These are phyloP conservation scores for Trypanosoma avium DNA, from an alignment of 208 protist genomes.

Conservation along the genomic window DNA sequence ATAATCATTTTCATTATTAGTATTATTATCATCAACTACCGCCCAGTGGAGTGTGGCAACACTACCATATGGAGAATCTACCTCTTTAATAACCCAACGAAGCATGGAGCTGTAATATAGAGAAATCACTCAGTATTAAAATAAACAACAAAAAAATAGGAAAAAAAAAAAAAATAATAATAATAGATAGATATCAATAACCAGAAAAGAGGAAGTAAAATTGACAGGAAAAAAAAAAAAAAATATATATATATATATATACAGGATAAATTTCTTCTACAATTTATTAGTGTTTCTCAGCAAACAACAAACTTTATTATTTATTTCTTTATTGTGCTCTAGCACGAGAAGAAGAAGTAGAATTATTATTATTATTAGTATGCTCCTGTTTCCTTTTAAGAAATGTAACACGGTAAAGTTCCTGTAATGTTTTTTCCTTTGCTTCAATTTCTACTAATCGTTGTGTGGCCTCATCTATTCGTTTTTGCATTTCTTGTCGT, in stretches of 20 bases:
- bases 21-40: conserved; percentile 31
- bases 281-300: conserved; percentile 14
- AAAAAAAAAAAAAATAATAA: conserved; percentile 8
- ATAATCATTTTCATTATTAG: background rate
- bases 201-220: background rate
- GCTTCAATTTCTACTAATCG: conserved; percentile 34
- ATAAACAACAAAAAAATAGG: background rate
- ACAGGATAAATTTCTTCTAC: background rate
- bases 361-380: no score
- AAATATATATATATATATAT: background rate
- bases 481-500: conserved; percentile 37
- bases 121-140: background rate
- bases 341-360: no score
- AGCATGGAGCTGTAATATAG: conserved; percentile 40
- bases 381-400: no score
- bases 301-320: no score
- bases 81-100: conserved; percentile 64
- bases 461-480: conserved; percentile 32
- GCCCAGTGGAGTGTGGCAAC: conserved; percentile 85
- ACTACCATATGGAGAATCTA: conserved; percentile 71
- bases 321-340: no score
- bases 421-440: conserved; percentile 52
- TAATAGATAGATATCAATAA: background rate
- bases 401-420: conserved; percentile 35
- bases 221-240: background rate